phyloP scores from a whole-genome alignment of 495 filamentous ascomycete species.

The Chaetomium tenue region DNA sequence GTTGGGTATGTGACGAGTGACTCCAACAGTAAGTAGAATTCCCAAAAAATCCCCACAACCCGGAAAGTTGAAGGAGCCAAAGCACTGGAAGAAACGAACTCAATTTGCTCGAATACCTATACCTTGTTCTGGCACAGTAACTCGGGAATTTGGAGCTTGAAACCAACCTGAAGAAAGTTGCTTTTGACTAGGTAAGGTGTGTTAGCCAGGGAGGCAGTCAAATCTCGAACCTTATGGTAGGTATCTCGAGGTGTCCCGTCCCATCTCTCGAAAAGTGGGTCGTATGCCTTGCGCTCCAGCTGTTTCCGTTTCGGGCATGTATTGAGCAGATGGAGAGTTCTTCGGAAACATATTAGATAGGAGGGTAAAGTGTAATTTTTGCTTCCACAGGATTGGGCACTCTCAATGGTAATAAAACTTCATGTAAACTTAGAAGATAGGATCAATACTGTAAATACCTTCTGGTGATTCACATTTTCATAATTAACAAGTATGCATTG shows the following conservation, averaged over 20 bases:
- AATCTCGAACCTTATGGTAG: no score
- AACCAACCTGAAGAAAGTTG: no score
- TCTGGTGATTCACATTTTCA: neutral
- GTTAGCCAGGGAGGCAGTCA: no score
- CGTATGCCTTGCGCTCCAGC: neutral
- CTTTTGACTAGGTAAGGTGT: no score
- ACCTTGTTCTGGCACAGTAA: no score
- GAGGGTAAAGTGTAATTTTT: no score
- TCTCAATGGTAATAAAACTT: neutral
- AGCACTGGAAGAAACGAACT: neutral
- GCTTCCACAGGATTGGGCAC: neutral
- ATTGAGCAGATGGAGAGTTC: neutral
- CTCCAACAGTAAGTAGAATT: neutral
- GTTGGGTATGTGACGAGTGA: neutral
- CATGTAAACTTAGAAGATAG: neutral
- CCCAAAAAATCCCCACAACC: neutral
- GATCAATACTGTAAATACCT: neutral
- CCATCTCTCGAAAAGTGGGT: neutral
- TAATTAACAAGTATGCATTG: neutral
- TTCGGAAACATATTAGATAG: neutral
- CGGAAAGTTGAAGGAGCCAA: no score
- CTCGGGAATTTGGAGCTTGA: no score
- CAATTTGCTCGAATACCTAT: no score
- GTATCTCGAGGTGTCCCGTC: no score
- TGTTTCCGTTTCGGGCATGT: neutral